Percentiles rank a stretch among this genome's conserved stretches.
Evolutionary conservation across 495 filamentous ascomycete genomes (phyloP).

Genomic region (Xylaria curta): DNA sequence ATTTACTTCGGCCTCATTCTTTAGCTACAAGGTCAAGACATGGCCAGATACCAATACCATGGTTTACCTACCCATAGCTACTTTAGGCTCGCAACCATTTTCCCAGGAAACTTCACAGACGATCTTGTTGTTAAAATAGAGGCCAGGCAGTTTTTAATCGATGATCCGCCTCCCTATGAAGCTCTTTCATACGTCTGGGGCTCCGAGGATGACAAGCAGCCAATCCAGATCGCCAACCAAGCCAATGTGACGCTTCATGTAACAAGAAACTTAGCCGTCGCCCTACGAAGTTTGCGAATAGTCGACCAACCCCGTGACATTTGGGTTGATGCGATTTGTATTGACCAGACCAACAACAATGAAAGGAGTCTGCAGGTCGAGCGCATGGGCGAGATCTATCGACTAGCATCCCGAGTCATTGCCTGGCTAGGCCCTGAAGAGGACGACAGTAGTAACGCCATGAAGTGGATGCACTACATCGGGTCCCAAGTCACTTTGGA

Average conservation of each 20-base stretch:
- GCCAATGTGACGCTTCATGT: neutral
- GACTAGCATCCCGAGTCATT: constrained; percentile 33
- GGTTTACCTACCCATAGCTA: neutral
- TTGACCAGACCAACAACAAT: constrained; percentile 8
- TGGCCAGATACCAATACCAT: neutral
- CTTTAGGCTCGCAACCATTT: neutral
- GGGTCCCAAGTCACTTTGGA: constrained; percentile 11
- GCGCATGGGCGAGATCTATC: constrained; percentile 39
- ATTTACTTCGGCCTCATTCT: no score
- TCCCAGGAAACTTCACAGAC: neutral
- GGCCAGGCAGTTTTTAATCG: neutral
- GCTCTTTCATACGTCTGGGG: neutral
- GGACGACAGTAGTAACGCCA: constrained; percentile 26
- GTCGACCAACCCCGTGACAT: neutral
- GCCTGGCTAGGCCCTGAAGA: constrained; percentile 38
- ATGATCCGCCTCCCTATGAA: neutral
- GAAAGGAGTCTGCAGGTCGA: constrained; percentile 39
- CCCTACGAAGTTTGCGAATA: neutral
- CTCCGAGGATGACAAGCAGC: constrained; percentile 4
- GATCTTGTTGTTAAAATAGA: neutral
- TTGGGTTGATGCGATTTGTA: neutral
- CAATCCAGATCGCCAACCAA: neutral
- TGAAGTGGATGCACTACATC: constrained; percentile 23
- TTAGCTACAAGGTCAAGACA: neutral
- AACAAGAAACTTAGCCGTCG: neutral